These are phyloP conservation scores for Delitschia confertaspora DNA, from an alignment of 495 filamentous ascomycete genomes.

Conservation along the genomic window DNA sequence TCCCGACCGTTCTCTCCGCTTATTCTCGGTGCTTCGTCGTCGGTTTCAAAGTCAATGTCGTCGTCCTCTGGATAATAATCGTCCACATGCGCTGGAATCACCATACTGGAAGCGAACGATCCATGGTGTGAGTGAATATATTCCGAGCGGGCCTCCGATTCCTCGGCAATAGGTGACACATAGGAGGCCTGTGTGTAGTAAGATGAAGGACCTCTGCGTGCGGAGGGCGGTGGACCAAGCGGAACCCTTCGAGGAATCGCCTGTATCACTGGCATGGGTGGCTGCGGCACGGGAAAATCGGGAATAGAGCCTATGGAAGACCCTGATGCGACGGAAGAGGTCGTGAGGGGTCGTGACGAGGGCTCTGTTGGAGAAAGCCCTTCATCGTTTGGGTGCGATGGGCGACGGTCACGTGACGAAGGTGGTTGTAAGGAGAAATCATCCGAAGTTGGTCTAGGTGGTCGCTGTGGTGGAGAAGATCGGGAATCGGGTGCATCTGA, in stretches of 20 bases:
- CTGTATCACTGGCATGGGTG: slow-evolving; percentile 29
- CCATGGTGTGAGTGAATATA: slow-evolving; percentile 46
- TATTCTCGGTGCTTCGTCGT: slow-evolving; percentile 36
- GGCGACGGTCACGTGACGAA: slow-evolving; percentile 9
- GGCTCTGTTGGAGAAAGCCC: slow-evolving; percentile 24
- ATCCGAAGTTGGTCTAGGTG: slow-evolving; percentile 50
- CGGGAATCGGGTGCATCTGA: slow-evolving; percentile 5
- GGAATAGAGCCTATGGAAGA: slow-evolving; percentile 52
- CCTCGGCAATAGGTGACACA: slow-evolving; percentile 85
- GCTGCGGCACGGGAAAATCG: slow-evolving; percentile 47
- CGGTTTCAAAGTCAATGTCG: slow-evolving; percentile 36
- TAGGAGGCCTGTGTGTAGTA: slow-evolving; percentile 63
- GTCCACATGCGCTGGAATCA: slow-evolving; percentile 51
- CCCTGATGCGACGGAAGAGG: slow-evolving; percentile 22
- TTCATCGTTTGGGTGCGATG: slow-evolving; percentile 23
- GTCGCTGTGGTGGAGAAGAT: slow-evolving; percentile 53
- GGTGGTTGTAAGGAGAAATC: slow-evolving; percentile 33
- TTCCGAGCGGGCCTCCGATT: slow-evolving; percentile 45
- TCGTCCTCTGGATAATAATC: slow-evolving; percentile 34
- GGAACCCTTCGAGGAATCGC: slow-evolving; percentile 44
- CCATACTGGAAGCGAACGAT: slow-evolving; percentile 75
- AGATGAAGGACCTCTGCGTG: slow-evolving; percentile 62
- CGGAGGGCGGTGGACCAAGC: slow-evolving; percentile 56
- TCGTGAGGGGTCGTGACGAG: slow-evolving; percentile 25
- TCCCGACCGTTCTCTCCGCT: slow-evolving; percentile 28